Base-by-base conservation (phyloP, 75 land plant species). In the Cupressus sempervirens region DNA sequence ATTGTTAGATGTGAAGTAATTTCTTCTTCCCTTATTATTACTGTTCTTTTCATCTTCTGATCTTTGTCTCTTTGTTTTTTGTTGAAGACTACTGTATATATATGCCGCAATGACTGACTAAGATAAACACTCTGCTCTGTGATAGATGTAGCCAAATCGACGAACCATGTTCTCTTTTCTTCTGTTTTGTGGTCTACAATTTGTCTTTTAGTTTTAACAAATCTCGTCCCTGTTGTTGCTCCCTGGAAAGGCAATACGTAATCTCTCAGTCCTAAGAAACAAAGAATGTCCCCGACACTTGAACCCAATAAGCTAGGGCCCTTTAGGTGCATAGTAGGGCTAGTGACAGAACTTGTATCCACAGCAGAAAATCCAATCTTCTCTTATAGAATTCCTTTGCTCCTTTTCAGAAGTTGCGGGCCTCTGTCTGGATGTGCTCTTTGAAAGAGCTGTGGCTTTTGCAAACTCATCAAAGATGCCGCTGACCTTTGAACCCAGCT, bases 391-490 rank as follows among this genome's bases (percentile, higher is more conserved):
- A 34, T 87, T 85, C 40, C 87, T 85, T 20, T 76, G 16, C 0
- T 93, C 96, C 75, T 91, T 85, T 86, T 94, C 96, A 16, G 95
- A 95, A 10, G 97, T 96, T 16, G 87, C 79, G 3, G 95, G 95
- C 81, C 99, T 88, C 86, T 92, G 98, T 84, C 93, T 91, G 3
- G 98, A 94, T 16, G 98, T 93, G 62, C 98, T 98, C 83, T 92
- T 95, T 1, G 99, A 93, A 62, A 95, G 87, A 6, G 86, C 58
- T 83, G 91, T 88, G 6, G 98, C 98, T 79, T 91, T 92, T 2
- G 99, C 95, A 48, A 98, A 98, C 83, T 98, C 96, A 13, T 76
- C 58, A 74, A 82, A 77, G 2, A 85, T 76, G 7, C 72, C 86
- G 53, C 87, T 83, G 80, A 84, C 35, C 58, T 87, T 76, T 29